phyloP scores from a whole-genome alignment of 306 rosid genomes.

The Senna tora region DNA sequence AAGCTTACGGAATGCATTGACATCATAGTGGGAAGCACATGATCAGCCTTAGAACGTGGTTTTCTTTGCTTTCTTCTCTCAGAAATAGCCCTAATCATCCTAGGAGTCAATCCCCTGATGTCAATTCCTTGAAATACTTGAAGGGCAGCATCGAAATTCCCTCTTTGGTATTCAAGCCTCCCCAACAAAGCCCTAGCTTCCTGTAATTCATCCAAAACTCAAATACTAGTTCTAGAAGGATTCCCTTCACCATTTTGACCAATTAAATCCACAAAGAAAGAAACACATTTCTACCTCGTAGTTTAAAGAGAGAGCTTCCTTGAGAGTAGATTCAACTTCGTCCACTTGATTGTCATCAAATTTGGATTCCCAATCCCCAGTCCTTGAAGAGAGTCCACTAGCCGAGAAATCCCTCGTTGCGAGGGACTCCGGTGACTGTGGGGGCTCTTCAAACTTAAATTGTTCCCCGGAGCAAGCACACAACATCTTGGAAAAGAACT shows the following conservation, averaged over 20 bases:
- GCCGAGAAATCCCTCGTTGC: slow-evolving; percentile 98
- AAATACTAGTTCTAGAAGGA: slow-evolving; percentile 9
- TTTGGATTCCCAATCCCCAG: slow-evolving; percentile 83
- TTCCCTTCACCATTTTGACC: neutral
- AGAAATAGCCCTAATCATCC: slow-evolving; percentile 76
- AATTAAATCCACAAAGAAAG: slow-evolving; percentile 4
- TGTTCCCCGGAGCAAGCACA: slow-evolving; percentile 98
- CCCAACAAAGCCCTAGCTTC: slow-evolving; percentile 97
- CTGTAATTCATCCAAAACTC: slow-evolving; percentile 47
- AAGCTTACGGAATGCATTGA: slow-evolving; percentile 96
- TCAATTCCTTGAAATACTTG: slow-evolving; percentile 95
- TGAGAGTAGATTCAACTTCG: slow-evolving; percentile 90
- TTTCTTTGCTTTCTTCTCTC: slow-evolving; percentile 63
- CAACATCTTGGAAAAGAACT: slow-evolving; percentile 66
- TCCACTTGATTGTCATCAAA: slow-evolving; percentile 84
- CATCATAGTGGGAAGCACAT: slow-evolving; percentile 61
- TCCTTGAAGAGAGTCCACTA: slow-evolving; percentile 86
- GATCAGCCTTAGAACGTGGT: slow-evolving; percentile 57
- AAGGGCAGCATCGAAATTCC: slow-evolving; percentile 85
- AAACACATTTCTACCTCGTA: slow-evolving; percentile 66
- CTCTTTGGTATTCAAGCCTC: slow-evolving; percentile 93
- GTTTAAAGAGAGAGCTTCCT: slow-evolving; percentile 88
- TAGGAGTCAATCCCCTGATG: slow-evolving; percentile 59
- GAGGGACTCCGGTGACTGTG: slow-evolving; percentile 89
- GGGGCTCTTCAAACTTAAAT: slow-evolving; percentile 90